Conservation (phyloP, 1,139 yeast genomes). For the Protomyces lactucae-debilis region DNA sequence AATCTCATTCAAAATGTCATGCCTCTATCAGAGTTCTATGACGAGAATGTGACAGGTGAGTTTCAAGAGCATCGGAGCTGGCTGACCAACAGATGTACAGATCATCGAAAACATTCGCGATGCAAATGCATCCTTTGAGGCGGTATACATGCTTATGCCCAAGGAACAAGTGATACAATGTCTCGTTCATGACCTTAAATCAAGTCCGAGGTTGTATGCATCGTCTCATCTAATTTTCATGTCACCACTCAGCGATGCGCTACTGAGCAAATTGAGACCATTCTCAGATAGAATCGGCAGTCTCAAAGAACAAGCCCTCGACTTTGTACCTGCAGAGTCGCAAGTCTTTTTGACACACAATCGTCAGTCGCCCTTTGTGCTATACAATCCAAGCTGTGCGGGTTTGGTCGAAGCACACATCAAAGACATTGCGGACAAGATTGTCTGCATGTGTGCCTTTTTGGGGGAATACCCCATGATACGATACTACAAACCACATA, state of each 20-base stretch:
- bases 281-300: slow-evolving; percentile 34
- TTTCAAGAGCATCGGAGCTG: background rate
- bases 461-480: slow-evolving; percentile 85
- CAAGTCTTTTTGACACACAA: slow-evolving; percentile 46
- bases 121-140: slow-evolving; percentile 52
- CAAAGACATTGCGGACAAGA: slow-evolving; percentile 50
- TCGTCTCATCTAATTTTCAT: slow-evolving; percentile 53
- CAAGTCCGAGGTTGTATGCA: slow-evolving; percentile 52
- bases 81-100: slow-evolving; percentile 44
- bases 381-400: slow-evolving; percentile 63
- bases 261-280: slow-evolving; percentile 37
- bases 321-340: slow-evolving; percentile 49
- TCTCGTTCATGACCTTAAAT: slow-evolving; percentile 54
- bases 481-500: slow-evolving; percentile 58
- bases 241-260: slow-evolving; percentile 30
- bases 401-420: slow-evolving; percentile 59
- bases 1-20: slow-evolving; percentile 41
- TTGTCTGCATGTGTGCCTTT: slow-evolving; percentile 1
- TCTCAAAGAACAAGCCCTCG: slow-evolving; percentile 42
- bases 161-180: slow-evolving; percentile 53
- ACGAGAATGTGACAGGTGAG: slow-evolving; percentile 40
- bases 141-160: slow-evolving; percentile 57
- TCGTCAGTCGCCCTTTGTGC: slow-evolving; percentile 59
- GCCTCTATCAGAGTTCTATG: slow-evolving; percentile 42
- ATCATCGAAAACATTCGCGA: slow-evolving; percentile 51